These are phyloP conservation scores for Trichocladium antarcticum DNA, from an alignment of 495 filamentous ascomycete genomes.

Conservation along the genomic window DNA sequence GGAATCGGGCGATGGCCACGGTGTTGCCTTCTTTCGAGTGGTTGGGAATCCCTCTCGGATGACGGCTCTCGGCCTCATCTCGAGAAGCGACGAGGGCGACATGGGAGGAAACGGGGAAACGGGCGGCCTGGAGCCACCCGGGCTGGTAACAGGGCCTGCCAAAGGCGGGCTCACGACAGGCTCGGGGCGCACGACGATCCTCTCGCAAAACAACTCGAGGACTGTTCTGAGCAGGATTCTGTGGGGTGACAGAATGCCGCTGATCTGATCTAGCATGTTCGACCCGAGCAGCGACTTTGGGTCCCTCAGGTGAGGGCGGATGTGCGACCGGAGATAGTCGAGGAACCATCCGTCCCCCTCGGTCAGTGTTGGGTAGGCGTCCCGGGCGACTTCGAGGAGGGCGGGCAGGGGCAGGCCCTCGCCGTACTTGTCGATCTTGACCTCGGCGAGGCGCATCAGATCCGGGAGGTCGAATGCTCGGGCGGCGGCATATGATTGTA, in stretches of 20 bases:
- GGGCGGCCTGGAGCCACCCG: conserved; percentile 12
- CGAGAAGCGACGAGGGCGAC: conserved; percentile 14
- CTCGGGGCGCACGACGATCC: conserved; percentile 9
- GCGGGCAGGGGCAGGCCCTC: conserved; percentile 20
- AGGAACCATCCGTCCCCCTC: conserved; percentile 26
- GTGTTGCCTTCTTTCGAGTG: conserved; percentile 7
- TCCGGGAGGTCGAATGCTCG: conserved; percentile 25
- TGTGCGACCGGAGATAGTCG: conserved; percentile 23
- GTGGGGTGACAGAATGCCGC: conserved; percentile 26
- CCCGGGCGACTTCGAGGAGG: conserved; percentile 24
- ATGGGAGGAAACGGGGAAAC: conserved; percentile 7
- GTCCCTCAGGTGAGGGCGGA: conserved; percentile 24
- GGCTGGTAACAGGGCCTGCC: conserved; percentile 13
- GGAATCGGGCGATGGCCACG: conserved; percentile 16
- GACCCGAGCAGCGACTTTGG: conserved; percentile 20
- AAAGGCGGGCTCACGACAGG: neutral
- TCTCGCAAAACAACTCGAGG: conserved; percentile 28
- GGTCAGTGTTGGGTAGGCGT: conserved; percentile 22
- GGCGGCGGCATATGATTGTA: conserved; percentile 23
- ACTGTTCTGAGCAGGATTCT: conserved; percentile 24
- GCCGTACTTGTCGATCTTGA: conserved; percentile 22
- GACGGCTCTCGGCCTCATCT: conserved; percentile 20
- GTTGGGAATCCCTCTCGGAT: conserved; percentile 9
- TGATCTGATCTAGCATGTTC: conserved; percentile 24
- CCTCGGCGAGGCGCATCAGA: conserved; percentile 24